Evolutionary conservation across 148 eudicot genomes (phyloP).

Genomic region (Agrostemma githago): DNA sequence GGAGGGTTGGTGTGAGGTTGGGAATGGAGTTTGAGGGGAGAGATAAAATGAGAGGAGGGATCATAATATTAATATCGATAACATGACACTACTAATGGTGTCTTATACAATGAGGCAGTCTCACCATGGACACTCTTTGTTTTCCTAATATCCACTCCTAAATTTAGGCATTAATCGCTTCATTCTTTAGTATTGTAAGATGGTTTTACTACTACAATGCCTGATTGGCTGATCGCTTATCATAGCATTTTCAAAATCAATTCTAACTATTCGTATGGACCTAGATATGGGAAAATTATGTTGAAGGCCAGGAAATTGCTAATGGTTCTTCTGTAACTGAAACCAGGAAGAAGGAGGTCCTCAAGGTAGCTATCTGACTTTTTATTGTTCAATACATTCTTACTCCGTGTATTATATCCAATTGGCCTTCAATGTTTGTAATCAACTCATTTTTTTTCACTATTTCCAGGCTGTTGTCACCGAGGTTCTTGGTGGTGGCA

Average conservation of each 20-base stretch:
- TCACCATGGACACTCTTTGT: no score
- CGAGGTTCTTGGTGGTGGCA: slow-evolving; percentile 81
- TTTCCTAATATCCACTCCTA: neutral
- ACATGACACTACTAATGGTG: no score
- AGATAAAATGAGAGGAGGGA: no score
- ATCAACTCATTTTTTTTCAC: neutral
- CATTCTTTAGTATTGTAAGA: neutral
- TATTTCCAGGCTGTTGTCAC: slow-evolving; percentile 62
- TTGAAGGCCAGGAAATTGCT: slow-evolving; percentile 84
- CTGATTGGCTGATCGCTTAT: slow-evolving; percentile 6
- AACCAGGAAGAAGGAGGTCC: slow-evolving; percentile 71
- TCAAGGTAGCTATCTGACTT: slow-evolving; percentile 43
- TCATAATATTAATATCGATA: no score
- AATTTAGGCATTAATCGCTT: neutral
- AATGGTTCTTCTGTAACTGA: slow-evolving; percentile 46
- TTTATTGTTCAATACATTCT: neutral
- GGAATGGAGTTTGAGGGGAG: no score
- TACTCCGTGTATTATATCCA: neutral
- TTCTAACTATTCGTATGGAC: slow-evolving; percentile 15
- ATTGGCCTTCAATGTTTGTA: slow-evolving; percentile 4
- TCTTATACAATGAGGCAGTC: no score
- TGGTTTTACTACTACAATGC: neutral
- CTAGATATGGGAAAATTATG: slow-evolving; percentile 94
- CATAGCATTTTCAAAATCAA: neutral
- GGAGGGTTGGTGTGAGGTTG: no score